Conservation (phyloP, 495 filamentous ascomycete species). For the Pseudevernia furfuracea region DNA sequence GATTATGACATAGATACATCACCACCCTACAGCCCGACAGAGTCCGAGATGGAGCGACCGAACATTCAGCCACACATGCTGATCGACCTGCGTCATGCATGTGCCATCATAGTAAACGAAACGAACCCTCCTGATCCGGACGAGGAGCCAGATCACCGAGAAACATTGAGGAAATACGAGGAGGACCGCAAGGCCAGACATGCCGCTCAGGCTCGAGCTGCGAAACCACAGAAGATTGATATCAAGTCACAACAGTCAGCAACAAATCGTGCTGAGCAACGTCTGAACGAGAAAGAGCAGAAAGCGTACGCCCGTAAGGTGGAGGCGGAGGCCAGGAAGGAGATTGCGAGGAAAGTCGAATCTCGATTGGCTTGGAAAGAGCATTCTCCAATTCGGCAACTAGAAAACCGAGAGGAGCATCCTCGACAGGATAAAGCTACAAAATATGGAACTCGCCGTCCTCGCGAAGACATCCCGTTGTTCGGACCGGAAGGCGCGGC, state of each 20-base stretch:
- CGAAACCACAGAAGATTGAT: conserved; percentile 17
- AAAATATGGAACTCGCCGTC: conserved; percentile 20
- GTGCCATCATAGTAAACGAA: conserved; percentile 25
- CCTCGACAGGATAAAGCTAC: conserved; percentile 15
- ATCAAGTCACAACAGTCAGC: conserved; percentile 12
- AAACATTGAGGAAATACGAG: conserved; percentile 22
- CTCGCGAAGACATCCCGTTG: conserved; percentile 8
- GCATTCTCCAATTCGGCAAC: neutral
- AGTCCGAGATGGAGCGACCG: conserved; percentile 27
- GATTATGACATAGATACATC: conserved; percentile 26
- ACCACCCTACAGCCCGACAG: conserved; percentile 27
- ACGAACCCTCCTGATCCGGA: conserved; percentile 26
- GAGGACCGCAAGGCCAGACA: conserved; percentile 20
- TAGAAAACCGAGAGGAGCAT: neutral
- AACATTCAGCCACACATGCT: conserved; percentile 12
- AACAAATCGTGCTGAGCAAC: conserved; percentile 11
- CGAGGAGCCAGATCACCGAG: conserved; percentile 25
- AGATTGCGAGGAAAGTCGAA: conserved; percentile 8
- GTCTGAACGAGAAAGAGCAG: conserved; percentile 9
- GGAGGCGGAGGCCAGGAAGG: conserved; percentile 6
- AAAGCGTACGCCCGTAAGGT: conserved; percentile 10
- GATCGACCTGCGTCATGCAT: conserved; percentile 23
- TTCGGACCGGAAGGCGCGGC: conserved; percentile 7
- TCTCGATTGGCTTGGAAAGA: conserved; percentile 6
- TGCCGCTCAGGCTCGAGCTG: conserved; percentile 12